These are phyloP conservation scores for Pseudocercospora musae DNA, from an alignment of 2,329 filamentous ascomycete genomes.

Conservation along the genomic window DNA sequence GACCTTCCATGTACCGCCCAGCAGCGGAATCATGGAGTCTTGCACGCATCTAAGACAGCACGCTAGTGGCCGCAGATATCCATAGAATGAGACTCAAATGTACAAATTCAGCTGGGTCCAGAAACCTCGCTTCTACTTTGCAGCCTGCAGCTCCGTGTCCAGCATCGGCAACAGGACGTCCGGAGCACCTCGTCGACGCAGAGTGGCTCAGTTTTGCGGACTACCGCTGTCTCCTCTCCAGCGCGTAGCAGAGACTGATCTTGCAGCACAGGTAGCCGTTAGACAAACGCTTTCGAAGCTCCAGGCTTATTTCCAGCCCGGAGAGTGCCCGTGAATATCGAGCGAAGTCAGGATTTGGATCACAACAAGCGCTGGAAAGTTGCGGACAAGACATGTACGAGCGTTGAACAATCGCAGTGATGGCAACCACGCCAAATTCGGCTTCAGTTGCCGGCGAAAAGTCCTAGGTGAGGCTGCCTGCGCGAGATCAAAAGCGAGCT, in stretches of 20 bases:
- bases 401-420: not conserved
- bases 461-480: not conserved
- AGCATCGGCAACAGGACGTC: no score
- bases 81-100: no score
- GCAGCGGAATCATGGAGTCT: not conserved
- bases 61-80: not conserved
- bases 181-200: no score
- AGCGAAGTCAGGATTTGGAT: not conserved
- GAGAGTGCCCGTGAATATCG: no score
- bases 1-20: not conserved
- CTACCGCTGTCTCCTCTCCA: not conserved
- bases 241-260: not conserved
- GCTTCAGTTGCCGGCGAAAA: not conserved
- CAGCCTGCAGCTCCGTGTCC: not conserved
- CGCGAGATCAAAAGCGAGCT: not conserved
- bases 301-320: no score
- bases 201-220: not conserved
- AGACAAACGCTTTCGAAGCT: no score
- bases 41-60: not conserved
- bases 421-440: not conserved
- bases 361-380: not conserved
- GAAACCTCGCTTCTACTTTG: not conserved
- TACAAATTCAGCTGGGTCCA: no score
- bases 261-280: no score
- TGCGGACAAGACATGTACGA: not conserved